These are phyloP conservation scores for Micractinium sp. DNA, from an alignment of 139 green algal genomes.

Conservation along the genomic window DNA sequence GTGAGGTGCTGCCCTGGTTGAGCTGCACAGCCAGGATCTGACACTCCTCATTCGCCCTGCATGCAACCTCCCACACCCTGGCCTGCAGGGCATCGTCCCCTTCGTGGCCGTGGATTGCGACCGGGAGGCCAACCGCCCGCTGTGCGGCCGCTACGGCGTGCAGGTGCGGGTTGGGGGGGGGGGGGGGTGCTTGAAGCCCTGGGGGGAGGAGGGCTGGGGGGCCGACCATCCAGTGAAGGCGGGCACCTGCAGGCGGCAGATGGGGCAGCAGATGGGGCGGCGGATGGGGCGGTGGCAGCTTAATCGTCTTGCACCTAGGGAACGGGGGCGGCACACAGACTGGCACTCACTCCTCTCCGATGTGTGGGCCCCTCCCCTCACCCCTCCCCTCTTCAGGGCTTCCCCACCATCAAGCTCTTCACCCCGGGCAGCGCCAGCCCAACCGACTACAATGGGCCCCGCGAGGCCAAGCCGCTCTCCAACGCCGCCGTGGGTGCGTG, in stretches of 20 bases:
- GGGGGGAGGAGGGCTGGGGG: no score
- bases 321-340: no score
- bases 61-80: not conserved
- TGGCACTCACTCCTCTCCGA: no score
- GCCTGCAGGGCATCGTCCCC: conserved; percentile 32
- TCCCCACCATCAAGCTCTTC: conserved; percentile 61
- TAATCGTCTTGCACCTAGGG: no score
- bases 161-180: conserved; percentile 16
- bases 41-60: not conserved
- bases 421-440: not conserved
- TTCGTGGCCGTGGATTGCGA: conserved; percentile 58
- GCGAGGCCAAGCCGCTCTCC: conserved; percentile 26
- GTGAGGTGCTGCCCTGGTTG: not conserved
- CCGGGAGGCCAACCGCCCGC: conserved; percentile 32
- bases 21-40: not conserved
- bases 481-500: conserved; percentile 17
- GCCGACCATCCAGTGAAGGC: no score
- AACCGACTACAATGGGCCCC: conserved; percentile 23
- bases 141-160: conserved; percentile 41
- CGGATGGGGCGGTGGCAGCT: no score
- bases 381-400: conserved; percentile 35
- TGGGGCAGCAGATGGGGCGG: no score
- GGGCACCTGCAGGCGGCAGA: no score
- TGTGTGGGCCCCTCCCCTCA: no score
- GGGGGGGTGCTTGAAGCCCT: no score